These are phyloP conservation scores for Neofusicoccum umdonicola DNA, from an alignment of 2,329 filamentous ascomycete genomes.

Conservation along the genomic window DNA sequence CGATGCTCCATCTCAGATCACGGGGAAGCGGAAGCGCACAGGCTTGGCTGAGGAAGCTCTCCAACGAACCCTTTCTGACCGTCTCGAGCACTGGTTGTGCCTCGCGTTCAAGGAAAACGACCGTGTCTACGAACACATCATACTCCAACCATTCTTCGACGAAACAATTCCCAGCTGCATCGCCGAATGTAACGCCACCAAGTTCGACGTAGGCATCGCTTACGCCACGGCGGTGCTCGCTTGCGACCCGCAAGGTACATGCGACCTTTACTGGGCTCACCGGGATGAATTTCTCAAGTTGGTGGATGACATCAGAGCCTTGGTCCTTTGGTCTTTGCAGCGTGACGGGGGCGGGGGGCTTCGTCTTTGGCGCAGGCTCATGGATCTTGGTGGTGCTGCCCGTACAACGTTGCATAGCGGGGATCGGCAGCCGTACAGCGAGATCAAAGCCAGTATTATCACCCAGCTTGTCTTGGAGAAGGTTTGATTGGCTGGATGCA, in stretches of 20 bases:
- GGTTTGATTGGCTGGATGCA: background rate
- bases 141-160: background rate
- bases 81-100: background rate
- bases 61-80: background rate
- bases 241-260: background rate
- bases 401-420: background rate
- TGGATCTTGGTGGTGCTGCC: background rate
- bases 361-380: background rate
- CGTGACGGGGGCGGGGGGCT: background rate
- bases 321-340: background rate
- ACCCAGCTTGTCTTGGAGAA: background rate
- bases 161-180: background rate
- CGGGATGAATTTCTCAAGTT: background rate
- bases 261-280: background rate
- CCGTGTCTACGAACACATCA: background rate
- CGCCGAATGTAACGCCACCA: background rate
- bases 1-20: no score
- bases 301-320: background rate
- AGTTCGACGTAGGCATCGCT: background rate
- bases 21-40: background rate
- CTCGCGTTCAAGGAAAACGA: background rate
- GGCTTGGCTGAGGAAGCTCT: background rate
- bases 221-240: constrained; percentile 1
- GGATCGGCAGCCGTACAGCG: background rate
- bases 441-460: background rate